Conservation (phyloP, 208 protist genomes). For the Trypanosoma scelopori region DNA sequence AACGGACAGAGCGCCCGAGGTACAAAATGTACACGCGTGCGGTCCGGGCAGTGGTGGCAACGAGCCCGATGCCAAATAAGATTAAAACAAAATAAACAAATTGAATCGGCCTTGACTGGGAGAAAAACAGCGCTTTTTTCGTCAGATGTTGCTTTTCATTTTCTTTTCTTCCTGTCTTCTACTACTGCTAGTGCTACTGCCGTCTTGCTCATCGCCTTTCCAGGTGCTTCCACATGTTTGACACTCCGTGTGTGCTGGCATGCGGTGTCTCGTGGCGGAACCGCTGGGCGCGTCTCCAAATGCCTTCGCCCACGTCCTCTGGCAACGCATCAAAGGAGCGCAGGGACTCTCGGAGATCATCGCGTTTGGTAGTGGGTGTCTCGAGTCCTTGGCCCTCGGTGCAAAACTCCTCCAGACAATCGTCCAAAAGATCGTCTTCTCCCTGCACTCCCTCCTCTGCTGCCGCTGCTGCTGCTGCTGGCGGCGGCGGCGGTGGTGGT, state of each 20-base stretch:
- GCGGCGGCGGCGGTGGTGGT: no score
- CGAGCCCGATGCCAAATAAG: no score
- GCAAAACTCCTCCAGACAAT: slow-evolving; percentile 31
- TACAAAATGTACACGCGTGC: no score
- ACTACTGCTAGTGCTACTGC: no score
- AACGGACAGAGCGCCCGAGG: no score
- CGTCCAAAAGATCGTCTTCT: slow-evolving; percentile 31
- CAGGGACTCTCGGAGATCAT: slow-evolving; percentile 4
- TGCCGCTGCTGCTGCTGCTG: not conserved
- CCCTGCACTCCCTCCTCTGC: not conserved
- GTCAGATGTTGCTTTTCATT: no score
- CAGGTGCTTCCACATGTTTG: slow-evolving; percentile 17
- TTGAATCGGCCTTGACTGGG: no score
- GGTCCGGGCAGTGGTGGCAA: no score
- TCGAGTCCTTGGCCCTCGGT: not conserved
- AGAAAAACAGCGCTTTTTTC: no score
- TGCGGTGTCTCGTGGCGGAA: slow-evolving; percentile 5
- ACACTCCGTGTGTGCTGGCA: not conserved
- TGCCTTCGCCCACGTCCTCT: slow-evolving; percentile 9
- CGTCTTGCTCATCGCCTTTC: not conserved
- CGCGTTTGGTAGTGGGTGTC: not conserved
- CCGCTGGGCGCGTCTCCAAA: slow-evolving; percentile 8
- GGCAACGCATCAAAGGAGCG: slow-evolving; percentile 6
- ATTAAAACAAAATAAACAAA: no score
- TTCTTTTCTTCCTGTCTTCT: no score